Percentiles rank a stretch among this genome's conserved stretches.
Conservation (phyloP, 1,284 basidiomycete species). For the Neolentinus lepideus region DNA sequence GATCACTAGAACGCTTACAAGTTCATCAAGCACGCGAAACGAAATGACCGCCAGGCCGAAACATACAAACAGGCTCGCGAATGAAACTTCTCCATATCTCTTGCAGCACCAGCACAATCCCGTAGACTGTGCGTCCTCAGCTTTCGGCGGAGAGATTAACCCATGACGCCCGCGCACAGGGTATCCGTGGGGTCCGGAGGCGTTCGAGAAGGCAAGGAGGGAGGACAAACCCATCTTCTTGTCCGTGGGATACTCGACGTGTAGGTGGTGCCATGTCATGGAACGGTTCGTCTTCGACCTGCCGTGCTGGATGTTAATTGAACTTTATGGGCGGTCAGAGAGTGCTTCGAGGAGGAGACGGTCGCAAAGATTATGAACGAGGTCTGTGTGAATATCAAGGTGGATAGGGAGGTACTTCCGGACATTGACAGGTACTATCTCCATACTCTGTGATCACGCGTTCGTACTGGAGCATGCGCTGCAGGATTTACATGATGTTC, state of each 20-base stretch:
- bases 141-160: neutral
- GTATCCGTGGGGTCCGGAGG: slow-evolving; percentile 35
- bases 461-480: neutral
- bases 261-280: slow-evolving; percentile 21
- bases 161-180: slow-evolving; percentile 23
- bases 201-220: slow-evolving; percentile 28
- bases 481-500: slow-evolving; percentile 33
- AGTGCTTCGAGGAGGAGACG: slow-evolving; percentile 33
- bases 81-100: slow-evolving; percentile 35
- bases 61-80: slow-evolving; percentile 24
- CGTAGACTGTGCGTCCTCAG: slow-evolving; percentile 17
- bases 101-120: slow-evolving; percentile 37
- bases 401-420: slow-evolving; percentile 37
- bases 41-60: neutral
- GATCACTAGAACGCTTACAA: neutral
- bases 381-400: slow-evolving; percentile 36
- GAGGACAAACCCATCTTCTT: slow-evolving; percentile 36
- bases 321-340: too few species aligned
- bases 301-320: neutral
- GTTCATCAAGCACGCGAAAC: neutral
- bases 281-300: neutral
- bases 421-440: slow-evolving; percentile 28
- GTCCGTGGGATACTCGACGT: slow-evolving; percentile 34
- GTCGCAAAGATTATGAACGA: slow-evolving; percentile 36
- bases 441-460: neutral